phyloP scores from a whole-genome alignment of 495 filamentous ascomycete species.

The Amniculicola lignicola region DNA sequence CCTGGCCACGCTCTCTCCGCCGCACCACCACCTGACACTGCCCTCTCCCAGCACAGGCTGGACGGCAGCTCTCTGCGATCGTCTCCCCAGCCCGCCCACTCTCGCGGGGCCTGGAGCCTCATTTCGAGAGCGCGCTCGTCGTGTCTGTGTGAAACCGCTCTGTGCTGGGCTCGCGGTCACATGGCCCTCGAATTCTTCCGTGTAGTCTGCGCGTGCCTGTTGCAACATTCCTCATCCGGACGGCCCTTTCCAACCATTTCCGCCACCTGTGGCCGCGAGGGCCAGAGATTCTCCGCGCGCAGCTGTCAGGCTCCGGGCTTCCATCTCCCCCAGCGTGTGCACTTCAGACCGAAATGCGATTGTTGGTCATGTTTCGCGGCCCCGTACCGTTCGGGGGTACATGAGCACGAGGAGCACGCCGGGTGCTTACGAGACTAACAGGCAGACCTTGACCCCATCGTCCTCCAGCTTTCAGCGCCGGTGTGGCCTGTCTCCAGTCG shows the following conservation, averaged over 20 bases:
- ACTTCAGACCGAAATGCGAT: too few species aligned
- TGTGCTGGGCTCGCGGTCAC: conserved; percentile 17
- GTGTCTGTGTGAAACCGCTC: conserved; percentile 22
- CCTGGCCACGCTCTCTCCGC: too few species aligned
- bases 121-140: conserved; percentile 1
- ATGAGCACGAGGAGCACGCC: conserved; percentile 10
- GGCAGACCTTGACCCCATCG: conserved; percentile 7
- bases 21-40: too few species aligned
- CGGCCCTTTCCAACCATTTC: conserved; percentile 10
- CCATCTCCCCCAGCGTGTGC: background rate
- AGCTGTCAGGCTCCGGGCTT: background rate
- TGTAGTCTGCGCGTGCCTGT: conserved; percentile 19
- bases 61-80: background rate
- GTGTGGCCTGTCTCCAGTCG: conserved; percentile 2
- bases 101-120: too few species aligned
- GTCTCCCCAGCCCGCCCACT: too few species aligned
- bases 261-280: conserved; percentile 12
- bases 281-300: background rate
- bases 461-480: conserved; percentile 20
- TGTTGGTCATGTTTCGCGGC: conserved; percentile 26
- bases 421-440: too few species aligned
- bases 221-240: conserved; percentile 28
- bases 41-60: too few species aligned
- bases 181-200: conserved; percentile 29
- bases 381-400: conserved; percentile 9